phyloP scores from a whole-genome alignment of 257 asterid genomes.

The Solanum pennellii region DNA sequence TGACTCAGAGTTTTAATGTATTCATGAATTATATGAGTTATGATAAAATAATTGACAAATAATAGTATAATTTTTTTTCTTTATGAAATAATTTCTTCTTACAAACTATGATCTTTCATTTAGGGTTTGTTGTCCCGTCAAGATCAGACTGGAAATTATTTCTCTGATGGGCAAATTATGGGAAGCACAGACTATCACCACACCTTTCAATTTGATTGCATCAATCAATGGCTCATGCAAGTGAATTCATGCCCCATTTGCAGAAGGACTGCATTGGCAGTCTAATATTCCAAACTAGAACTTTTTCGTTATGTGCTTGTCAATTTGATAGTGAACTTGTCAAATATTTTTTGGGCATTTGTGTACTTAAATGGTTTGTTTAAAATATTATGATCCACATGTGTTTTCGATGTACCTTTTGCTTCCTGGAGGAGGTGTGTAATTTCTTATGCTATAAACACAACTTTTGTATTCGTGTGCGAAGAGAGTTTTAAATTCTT shows the following conservation, averaged over 20 bases:
- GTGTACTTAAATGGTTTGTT: slow-evolving; percentile 32
- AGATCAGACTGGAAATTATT: not conserved
- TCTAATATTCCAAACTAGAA: not conserved
- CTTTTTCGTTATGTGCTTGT: not conserved
- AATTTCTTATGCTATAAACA: not conserved
- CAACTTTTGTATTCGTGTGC: too few species aligned
- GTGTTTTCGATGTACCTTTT: slow-evolving; percentile 71
- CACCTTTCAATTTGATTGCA: not conserved
- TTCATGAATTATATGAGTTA: not conserved
- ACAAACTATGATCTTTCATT: not conserved
- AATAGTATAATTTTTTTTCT: not conserved
- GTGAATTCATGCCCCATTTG: not conserved
- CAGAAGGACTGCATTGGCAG: not conserved
- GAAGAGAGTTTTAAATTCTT: too few species aligned
- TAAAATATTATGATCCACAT: slow-evolving; percentile 86
- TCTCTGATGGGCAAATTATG: not conserved
- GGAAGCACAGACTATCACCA: not conserved
- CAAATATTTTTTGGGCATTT: not conserved
- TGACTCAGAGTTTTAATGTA: not conserved
- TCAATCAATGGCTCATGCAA: not conserved
- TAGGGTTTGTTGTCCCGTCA: not conserved
- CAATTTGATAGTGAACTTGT: not conserved
- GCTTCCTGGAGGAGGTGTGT: slow-evolving; percentile 83
- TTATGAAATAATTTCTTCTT: not conserved
- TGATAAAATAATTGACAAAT: not conserved